Percentiles rank a stretch among this genome's conserved stretches.
phyloP scores from a whole-genome alignment of 2,329 filamentous ascomycete species.

The Coniochaeta prunicola region DNA sequence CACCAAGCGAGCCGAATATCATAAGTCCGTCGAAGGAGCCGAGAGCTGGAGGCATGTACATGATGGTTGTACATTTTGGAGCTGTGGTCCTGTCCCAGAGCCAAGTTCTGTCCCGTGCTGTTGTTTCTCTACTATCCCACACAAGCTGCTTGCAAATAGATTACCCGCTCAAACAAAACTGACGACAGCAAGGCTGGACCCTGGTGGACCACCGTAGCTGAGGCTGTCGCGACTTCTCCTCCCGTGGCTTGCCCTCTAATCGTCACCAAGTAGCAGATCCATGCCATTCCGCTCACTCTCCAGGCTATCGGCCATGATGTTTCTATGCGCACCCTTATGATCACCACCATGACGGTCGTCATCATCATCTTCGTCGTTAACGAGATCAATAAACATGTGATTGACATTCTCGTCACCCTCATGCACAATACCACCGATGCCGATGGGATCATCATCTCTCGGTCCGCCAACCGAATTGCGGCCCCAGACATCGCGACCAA shows the following conservation, averaged over 20 bases:
- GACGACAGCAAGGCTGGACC: neutral
- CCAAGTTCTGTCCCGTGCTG: neutral
- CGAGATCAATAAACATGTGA: constrained; percentile 49
- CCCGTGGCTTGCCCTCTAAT: constrained; percentile 15
- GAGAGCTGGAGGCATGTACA: neutral
- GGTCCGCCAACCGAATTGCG: constrained; percentile 4
- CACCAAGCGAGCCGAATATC: neutral
- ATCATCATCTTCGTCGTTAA: constrained; percentile 44
- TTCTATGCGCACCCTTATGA: neutral
- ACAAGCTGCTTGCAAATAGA: neutral
- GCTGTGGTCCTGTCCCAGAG: neutral
- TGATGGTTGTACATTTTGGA: neutral
- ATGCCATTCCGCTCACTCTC: constrained; percentile 39
- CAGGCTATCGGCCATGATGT: constrained; percentile 32
- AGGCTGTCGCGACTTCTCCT: neutral
- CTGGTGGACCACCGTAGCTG: neutral
- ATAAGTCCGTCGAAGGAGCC: neutral
- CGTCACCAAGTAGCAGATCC: constrained; percentile 36
- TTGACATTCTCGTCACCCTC: constrained; percentile 42
- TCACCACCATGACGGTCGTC: constrained; percentile 14
- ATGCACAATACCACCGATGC: constrained; percentile 18
- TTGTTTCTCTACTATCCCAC: neutral
- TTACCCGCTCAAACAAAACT: neutral
- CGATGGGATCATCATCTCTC: constrained; percentile 17
- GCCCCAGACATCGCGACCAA: constrained; percentile 42